Evolutionary conservation across 2,329 filamentous ascomycete species (phyloP), one percentile per base, ranked within the genome.

Genomic region (Penicillium freii): DNA sequence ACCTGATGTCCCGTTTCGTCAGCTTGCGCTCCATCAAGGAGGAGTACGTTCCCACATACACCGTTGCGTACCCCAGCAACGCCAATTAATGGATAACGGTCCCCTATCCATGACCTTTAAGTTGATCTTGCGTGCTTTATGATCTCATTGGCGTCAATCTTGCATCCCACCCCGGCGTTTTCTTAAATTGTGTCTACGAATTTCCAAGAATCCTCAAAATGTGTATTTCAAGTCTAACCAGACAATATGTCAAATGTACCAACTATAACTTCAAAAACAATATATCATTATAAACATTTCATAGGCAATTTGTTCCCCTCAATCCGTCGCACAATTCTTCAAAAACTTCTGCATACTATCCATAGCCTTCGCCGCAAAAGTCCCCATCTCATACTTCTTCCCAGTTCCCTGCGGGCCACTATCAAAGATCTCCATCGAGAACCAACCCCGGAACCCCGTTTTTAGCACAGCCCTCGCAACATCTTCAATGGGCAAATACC

Each of bases 391-490:
- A 59, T 83, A 80, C 21, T 81, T 75, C 58, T 77, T 81, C 33
- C 79, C 80, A 59, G 81, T 80, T 4, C 83, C 83, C 33, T 84
- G 78, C 3, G 75, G 72, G 3, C 82, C 84, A 1, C 79, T 76
- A 69, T 90, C 87, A 70, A 90, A 91, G 0, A 90, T 83, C 71
- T 91, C 88, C 57, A 89, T 82, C 0, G 84, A 87, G 60, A 90
- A 82, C 82, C 84, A 90, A 0, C 82, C 83, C 42, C 82, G 73
- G 59, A 88, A 89, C 0, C 89, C 88, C 0, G 88, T 91, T 55
- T 76, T 76, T 27, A 91, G 69, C 1, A 92, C 87, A 3, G 87
- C 87, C 58, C 77, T 80, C 1, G 86, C 75, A 53, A 91, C 85
- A 47, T 86, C 83, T 11, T 81, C 78, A 25, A 90, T 82, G 0